phyloP scores from a whole-genome alignment of 2,329 filamentous ascomycete species.

The Botrytis aclada region DNA sequence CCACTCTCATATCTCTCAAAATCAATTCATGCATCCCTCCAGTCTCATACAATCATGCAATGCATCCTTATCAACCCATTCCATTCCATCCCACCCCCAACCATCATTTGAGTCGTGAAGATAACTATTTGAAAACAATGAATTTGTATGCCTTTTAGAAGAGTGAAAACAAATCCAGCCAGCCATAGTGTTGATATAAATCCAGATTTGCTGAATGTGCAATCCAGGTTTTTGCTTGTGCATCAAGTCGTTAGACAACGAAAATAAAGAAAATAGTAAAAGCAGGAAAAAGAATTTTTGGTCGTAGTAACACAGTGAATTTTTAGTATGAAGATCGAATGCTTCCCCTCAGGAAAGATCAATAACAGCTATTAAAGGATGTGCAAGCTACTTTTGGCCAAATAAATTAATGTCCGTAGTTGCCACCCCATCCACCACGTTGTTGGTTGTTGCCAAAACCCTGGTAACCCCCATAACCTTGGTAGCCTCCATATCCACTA shows the following conservation, averaged over 20 bases:
- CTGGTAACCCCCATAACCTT: constrained; percentile 44
- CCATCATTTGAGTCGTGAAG: constrained; percentile 17
- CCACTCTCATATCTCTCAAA: constrained; percentile 5
- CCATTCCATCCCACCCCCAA: constrained; percentile 16
- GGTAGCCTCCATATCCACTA: constrained; percentile 45
- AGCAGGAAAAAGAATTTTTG: constrained; percentile 13
- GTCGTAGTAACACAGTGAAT: constrained; percentile 17
- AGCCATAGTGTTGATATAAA: constrained; percentile 15
- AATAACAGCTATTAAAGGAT: constrained; percentile 13
- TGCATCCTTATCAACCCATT: constrained; percentile 17
- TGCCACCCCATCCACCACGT: constrained; percentile 49
- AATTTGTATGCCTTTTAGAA: constrained; percentile 15
- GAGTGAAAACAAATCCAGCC: constrained; percentile 15
- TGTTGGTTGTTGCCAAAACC: constrained; percentile 40
- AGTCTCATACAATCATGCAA: constrained; percentile 15
- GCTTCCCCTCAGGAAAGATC: background rate
- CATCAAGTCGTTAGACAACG: constrained; percentile 11
- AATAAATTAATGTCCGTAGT: constrained; percentile 38
- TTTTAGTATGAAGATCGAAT: constrained; percentile 12
- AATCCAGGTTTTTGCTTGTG: constrained; percentile 17
- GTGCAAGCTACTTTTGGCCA: constrained; percentile 5
- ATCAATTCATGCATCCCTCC: constrained; percentile 13
- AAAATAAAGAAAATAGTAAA: constrained; percentile 19
- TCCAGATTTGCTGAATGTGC: constrained; percentile 19
- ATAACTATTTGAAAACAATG: constrained; percentile 24